Conservation (phyloP, 2,329 filamentous ascomycete species). For the Fusarium citri region DNA sequence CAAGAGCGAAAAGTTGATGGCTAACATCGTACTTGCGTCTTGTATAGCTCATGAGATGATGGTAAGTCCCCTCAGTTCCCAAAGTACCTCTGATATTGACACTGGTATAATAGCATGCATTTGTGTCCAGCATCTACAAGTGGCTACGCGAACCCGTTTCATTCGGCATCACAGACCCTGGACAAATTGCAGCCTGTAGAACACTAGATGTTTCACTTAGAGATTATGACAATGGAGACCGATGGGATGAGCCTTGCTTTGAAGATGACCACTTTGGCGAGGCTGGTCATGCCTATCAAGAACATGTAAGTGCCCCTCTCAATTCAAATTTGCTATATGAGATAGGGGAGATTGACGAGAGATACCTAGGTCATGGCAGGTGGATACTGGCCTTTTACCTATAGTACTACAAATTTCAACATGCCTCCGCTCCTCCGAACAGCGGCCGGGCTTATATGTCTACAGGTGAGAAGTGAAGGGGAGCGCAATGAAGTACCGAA, state of each 20-base stretch:
- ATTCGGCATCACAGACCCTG: conserved; percentile 22
- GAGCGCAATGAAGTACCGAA: neutral
- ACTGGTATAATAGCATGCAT: conserved; percentile 35
- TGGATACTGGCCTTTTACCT: conserved; percentile 34
- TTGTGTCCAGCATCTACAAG: conserved; percentile 1
- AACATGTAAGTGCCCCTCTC: conserved; percentile 10
- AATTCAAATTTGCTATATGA: neutral
- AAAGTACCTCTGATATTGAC: conserved; percentile 6
- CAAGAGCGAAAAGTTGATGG: conserved; percentile 44
- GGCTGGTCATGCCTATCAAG: conserved; percentile 44
- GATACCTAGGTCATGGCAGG: conserved; percentile 38
- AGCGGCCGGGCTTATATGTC: conserved; percentile 21
- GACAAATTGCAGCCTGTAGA: conserved; percentile 20
- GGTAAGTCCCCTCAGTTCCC: conserved; percentile 32
- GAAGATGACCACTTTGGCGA: conserved; percentile 41
- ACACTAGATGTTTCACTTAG: conserved; percentile 15
- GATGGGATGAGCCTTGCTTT: conserved; percentile 39
- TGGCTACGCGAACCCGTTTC: conserved; percentile 34
- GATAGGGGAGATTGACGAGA: neutral
- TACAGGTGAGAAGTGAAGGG: conserved; percentile 5
- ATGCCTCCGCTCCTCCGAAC: conserved; percentile 29
- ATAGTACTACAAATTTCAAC: neutral
- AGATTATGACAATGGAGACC: neutral
- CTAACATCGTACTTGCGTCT: conserved; percentile 33
- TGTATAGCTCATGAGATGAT: conserved; percentile 48